These are phyloP conservation scores for Auriculariales sp. DNA, from an alignment of 768 basidiomycete genomes.

Conservation along the genomic window DNA sequence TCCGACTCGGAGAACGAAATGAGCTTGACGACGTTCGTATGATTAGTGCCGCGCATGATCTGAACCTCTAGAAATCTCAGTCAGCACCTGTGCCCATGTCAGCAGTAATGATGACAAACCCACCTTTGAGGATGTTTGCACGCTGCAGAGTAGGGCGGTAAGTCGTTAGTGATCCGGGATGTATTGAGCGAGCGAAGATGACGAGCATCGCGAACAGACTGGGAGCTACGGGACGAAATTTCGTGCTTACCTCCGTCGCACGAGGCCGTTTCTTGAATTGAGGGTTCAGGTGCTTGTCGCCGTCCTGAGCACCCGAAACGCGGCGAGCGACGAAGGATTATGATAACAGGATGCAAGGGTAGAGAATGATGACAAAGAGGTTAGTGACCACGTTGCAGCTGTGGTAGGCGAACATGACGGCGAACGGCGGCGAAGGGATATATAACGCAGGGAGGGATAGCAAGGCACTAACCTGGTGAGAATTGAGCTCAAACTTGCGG, in stretches of 20 bases:
- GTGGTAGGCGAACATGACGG: constrained; percentile 9
- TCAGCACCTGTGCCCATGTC: not conserved
- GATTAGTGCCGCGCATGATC: constrained; percentile 92
- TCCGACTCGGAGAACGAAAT: constrained; percentile 81
- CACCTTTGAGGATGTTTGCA: constrained; percentile 92
- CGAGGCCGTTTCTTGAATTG: constrained; percentile 96
- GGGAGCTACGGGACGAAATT: not conserved
- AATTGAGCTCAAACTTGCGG: constrained; percentile 82
- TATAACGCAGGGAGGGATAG: constrained; percentile 14
- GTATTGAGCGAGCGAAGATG: constrained; percentile 7
- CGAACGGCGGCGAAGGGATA: constrained; percentile 14
- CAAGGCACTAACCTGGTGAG: constrained; percentile 64
- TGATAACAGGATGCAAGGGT: constrained; percentile 4
- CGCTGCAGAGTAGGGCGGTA: constrained; percentile 38
- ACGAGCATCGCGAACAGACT: constrained; percentile 10
- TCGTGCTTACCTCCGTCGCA: constrained; percentile 80
- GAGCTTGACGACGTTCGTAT: constrained; percentile 87
- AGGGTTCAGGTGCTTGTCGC: constrained; percentile 84
- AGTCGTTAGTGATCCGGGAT: constrained; percentile 9
- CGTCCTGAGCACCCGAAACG: constrained; percentile 39
- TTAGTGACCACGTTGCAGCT: not conserved
- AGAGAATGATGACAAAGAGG: not conserved
- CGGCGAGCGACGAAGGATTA: constrained; percentile 27
- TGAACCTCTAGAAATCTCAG: constrained; percentile 62
- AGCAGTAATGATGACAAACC: constrained; percentile 6